Evolutionary conservation across 2,329 filamentous ascomycete genomes (phyloP).

Genomic region (Fusarium sp.): DNA sequence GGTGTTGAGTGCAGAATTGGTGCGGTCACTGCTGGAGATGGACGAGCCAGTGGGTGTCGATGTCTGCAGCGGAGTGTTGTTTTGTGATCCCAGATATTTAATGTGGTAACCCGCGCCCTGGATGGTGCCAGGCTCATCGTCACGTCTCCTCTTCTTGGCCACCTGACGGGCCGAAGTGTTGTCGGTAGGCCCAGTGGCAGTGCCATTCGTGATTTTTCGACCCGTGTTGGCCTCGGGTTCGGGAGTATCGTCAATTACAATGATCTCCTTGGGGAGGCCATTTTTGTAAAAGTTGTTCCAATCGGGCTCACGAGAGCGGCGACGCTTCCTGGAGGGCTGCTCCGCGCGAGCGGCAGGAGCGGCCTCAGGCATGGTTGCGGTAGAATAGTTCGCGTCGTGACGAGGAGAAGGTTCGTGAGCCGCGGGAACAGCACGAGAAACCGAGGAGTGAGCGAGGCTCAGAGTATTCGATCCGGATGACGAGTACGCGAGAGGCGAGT

Average conservation of each 20-base stretch:
- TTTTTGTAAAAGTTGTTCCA: conserved; percentile 88
- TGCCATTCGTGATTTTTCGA: conserved; percentile 54
- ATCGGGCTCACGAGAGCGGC: conserved; percentile 75
- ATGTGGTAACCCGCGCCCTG: conserved; percentile 79
- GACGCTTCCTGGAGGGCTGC: conserved; percentile 61
- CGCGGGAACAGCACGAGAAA: conserved; percentile 47
- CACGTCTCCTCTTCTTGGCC: conserved; percentile 81
- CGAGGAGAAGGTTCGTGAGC: conserved; percentile 47
- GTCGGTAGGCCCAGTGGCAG: conserved; percentile 47
- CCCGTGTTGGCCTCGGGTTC: conserved; percentile 62
- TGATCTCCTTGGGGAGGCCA: conserved; percentile 85
- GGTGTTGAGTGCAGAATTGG: conserved; percentile 82
- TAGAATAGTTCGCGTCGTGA: conserved; percentile 44
- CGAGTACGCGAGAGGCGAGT: conserved; percentile 48
- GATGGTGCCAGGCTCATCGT: conserved; percentile 62
- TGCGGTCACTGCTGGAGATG: conserved; percentile 85
- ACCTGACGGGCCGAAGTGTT: conserved; percentile 57
- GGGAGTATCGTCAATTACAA: conserved; percentile 84
- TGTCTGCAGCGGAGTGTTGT: conserved; percentile 77
- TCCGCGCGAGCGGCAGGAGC: conserved; percentile 46
- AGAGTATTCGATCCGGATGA: conserved; percentile 49
- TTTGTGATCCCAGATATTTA: conserved; percentile 75
- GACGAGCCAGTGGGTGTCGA: conserved; percentile 76
- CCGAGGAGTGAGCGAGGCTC: conserved; percentile 47
- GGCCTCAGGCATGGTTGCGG: conserved; percentile 44